Percentiles rank a stretch among this genome's conserved stretches.
These are phyloP conservation scores for Russula griseocarnosa DNA, from an alignment of 768 basidiomycete genomes.

Conservation along the genomic window DNA sequence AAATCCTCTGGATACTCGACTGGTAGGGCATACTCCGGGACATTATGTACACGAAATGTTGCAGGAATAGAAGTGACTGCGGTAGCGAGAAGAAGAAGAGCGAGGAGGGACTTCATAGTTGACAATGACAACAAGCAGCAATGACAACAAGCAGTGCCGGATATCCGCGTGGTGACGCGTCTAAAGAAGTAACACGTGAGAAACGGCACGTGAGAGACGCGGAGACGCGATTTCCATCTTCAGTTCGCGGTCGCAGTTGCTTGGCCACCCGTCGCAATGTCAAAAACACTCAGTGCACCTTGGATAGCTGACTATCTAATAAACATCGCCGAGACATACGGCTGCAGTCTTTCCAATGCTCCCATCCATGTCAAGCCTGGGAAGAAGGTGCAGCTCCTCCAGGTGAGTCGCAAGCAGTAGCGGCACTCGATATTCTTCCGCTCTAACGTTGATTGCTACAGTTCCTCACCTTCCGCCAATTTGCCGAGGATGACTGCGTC, in stretches of 20 bases:
- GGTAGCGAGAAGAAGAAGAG: conserved; percentile 16
- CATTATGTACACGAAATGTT: conserved; percentile 15
- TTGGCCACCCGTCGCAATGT: conserved; percentile 33
- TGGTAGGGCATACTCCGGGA: conserved; percentile 10
- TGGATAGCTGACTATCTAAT: conserved; percentile 60
- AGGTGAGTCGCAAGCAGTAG: conserved; percentile 39
- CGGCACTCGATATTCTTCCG: background rate
- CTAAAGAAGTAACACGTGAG: background rate
- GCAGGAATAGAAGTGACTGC: conserved; percentile 8
- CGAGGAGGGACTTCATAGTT: conserved; percentile 20
- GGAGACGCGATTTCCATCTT: background rate
- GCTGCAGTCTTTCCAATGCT: conserved; percentile 41
- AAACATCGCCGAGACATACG: conserved; percentile 48
- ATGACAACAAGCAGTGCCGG: too few species aligned
- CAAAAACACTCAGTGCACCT: conserved; percentile 39
- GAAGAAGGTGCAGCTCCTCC: conserved; percentile 56
- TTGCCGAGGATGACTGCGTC: conserved; percentile 41
- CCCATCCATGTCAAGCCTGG: conserved; percentile 36
- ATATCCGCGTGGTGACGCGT: too few species aligned
- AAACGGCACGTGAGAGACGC: conserved; percentile 3
- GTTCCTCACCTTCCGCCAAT: conserved; percentile 52
- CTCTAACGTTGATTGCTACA: conserved; percentile 30
- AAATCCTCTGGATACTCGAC: conserved; percentile 30
- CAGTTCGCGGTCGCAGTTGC: background rate
- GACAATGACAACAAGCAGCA: background rate